Conservation (phyloP, 1,284 basidiomycete genomes). For the Trichosporon ovoides region DNA sequence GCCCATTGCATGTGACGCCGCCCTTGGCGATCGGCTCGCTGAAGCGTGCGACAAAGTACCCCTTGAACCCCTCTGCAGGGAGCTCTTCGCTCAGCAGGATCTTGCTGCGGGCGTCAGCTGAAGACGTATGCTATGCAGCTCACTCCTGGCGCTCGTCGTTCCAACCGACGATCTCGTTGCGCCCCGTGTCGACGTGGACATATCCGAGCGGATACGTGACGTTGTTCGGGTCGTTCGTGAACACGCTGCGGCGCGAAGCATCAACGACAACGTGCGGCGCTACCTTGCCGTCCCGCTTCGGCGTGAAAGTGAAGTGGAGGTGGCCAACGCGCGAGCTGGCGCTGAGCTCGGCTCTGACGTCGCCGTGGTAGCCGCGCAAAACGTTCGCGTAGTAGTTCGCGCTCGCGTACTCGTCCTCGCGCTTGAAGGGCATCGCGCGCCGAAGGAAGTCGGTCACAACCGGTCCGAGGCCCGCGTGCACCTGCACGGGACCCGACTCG, state of each 20-base stretch:
- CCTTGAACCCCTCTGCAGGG: constrained; percentile 55
- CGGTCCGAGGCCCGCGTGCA: constrained; percentile 59
- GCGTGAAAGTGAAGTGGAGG: constrained; percentile 64
- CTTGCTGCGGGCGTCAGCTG: constrained; percentile 25
- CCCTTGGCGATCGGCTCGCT: constrained; percentile 53
- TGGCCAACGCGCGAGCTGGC: constrained; percentile 77
- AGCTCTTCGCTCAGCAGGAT: constrained; percentile 45
- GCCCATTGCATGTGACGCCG: constrained; percentile 56
- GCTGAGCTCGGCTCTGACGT: constrained; percentile 60
- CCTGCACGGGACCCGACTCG: constrained; percentile 62
- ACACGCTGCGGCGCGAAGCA: constrained; percentile 60
- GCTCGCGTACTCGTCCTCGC: constrained; percentile 59
- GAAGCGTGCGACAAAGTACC: constrained; percentile 73
- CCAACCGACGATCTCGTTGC: constrained; percentile 61
- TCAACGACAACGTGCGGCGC: constrained; percentile 65
- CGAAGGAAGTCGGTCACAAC: constrained; percentile 58
- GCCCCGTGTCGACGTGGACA: constrained; percentile 53
- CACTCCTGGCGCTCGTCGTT: constrained; percentile 70
- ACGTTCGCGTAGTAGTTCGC: constrained; percentile 65
- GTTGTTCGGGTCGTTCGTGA: constrained; percentile 55
- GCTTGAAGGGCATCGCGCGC: constrained; percentile 58
- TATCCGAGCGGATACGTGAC: constrained; percentile 60
- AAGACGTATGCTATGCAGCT: constrained; percentile 53
- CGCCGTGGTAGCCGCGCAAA: constrained; percentile 56
- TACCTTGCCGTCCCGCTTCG: constrained; percentile 42